Evolutionary conservation across 495 filamentous ascomycete species (phyloP).

Genomic region (Aspergillus conjunctus): DNA sequence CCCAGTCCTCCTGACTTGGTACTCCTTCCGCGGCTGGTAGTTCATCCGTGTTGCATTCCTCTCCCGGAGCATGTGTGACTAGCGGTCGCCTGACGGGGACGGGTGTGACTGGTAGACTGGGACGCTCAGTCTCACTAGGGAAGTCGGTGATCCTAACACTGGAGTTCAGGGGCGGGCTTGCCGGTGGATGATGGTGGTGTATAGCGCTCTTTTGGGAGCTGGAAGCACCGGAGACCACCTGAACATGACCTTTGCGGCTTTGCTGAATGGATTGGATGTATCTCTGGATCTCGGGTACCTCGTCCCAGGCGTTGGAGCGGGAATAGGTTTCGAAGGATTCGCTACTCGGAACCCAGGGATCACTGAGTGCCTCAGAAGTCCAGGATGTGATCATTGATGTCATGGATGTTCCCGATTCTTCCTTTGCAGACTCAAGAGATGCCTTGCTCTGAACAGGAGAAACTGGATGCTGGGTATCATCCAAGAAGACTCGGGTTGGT

Average conservation of each 20-base stretch:
- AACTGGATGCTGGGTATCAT: slow-evolving; percentile 42
- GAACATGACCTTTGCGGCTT: slow-evolving; percentile 61
- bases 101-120: slow-evolving; percentile 88
- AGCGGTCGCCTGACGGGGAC: slow-evolving; percentile 66
- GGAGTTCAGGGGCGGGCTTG: slow-evolving; percentile 32
- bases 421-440: slow-evolving; percentile 34
- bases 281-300: slow-evolving; percentile 75
- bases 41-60: slow-evolving; percentile 40
- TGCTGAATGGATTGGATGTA: slow-evolving; percentile 74
- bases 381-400: slow-evolving; percentile 40
- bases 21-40: slow-evolving; percentile 78
- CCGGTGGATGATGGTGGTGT: slow-evolving; percentile 25
- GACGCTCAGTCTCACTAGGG: slow-evolving; percentile 78
- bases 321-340: slow-evolving; percentile 66
- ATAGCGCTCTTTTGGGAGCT: slow-evolving; percentile 11
- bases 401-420: slow-evolving; percentile 24
- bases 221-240: slow-evolving; percentile 47
- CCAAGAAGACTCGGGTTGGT: slow-evolving; percentile 73
- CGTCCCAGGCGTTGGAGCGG: slow-evolving; percentile 85
- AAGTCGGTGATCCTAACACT: slow-evolving; percentile 80
- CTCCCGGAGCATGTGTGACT: slow-evolving; percentile 55
- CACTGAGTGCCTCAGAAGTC: slow-evolving; percentile 45
- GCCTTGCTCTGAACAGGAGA: slow-evolving; percentile 20
- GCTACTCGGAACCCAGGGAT: slow-evolving; percentile 57
- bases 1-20: slow-evolving; percentile 84